A percentile compares a stretch with the other conserved stretches of the same genome.
These are phyloP conservation scores for Phytophthora citricola DNA, from an alignment of 352 stramenopile genomes.

Conservation along the genomic window DNA sequence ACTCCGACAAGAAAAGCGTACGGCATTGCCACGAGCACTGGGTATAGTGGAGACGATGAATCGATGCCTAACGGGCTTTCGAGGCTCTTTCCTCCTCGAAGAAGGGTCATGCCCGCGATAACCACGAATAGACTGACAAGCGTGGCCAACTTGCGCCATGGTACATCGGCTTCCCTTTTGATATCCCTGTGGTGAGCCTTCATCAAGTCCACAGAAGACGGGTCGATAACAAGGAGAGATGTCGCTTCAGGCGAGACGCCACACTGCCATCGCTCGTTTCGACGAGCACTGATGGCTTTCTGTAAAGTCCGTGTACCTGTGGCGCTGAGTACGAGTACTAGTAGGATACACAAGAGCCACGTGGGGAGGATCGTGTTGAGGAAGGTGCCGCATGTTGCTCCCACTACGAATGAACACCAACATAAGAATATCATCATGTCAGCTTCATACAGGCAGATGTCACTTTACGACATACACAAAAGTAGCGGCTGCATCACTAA, in stretches of 20 bases:
- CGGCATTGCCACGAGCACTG: too few species aligned
- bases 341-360: too few species aligned
- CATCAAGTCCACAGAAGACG: conserved; percentile 3
- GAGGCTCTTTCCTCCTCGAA: conserved; percentile 72
- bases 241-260: conserved; percentile 26
- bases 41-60: conserved; percentile 77
- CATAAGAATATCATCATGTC: too few species aligned
- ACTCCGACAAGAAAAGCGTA: not conserved
- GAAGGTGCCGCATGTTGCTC: too few species aligned
- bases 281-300: too few species aligned
- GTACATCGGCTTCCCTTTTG: conserved; percentile 41
- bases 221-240: conserved; percentile 18
- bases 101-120: conserved; percentile 91
- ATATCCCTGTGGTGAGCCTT: conserved; percentile 29
- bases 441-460: too few species aligned
- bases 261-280: conserved; percentile 40
- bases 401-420: too few species aligned
- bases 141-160: conserved; percentile 78
- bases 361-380: too few species aligned
- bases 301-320: too few species aligned
- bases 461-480: too few species aligned
- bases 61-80: conserved; percentile 79
- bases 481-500: conserved; percentile 95
- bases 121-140: conserved; percentile 89
- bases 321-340: too few species aligned